Evolutionary conservation across 1,284 basidiomycete species (phyloP).

Genomic region (Cryptococcus amylolentus): DNA sequence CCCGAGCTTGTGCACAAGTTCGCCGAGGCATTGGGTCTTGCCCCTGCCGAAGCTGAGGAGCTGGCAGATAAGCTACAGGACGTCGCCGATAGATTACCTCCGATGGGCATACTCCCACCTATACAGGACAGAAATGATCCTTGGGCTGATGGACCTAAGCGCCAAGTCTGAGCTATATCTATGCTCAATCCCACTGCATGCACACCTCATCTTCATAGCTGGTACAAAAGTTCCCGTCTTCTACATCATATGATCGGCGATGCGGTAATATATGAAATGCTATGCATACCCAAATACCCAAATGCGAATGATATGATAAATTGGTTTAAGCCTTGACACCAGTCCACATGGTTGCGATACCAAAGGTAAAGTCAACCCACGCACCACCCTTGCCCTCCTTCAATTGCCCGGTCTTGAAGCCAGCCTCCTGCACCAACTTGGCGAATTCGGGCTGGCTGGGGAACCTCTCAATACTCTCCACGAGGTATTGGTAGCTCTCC

Average conservation of each 20-base stretch:
- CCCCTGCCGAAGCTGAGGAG: slow-evolving; percentile 3
- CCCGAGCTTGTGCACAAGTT: slow-evolving; percentile 26
- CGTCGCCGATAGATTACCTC: slow-evolving; percentile 2
- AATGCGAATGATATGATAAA: background rate
- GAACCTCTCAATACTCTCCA: slow-evolving; percentile 95
- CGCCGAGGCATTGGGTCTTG: background rate
- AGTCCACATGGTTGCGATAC: slow-evolving; percentile 78
- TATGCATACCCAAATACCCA: background rate
- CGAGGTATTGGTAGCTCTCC: slow-evolving; percentile 93
- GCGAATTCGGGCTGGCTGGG: slow-evolving; percentile 88
- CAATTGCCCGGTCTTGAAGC: slow-evolving; percentile 70
- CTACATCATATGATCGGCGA: too few relatives aligned
- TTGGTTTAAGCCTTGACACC: slow-evolving; percentile 63
- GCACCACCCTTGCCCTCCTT: slow-evolving; percentile 76
- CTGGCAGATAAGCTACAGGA: slow-evolving; percentile 2
- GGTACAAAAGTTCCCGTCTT: too few relatives aligned
- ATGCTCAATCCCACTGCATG: background rate
- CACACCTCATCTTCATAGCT: background rate
- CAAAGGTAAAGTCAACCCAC: slow-evolving; percentile 81
- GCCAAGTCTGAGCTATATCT: background rate
- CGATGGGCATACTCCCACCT: slow-evolving; percentile 1
- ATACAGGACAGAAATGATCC: background rate
- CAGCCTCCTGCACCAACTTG: slow-evolving; percentile 64
- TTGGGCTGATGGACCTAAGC: background rate
- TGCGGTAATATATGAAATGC: background rate